Percentiles rank a stretch among this genome's conserved stretches.
phyloP scores from a whole-genome alignment of 768 basidiomycete genomes.

The Holtermanniella nyarrowii region DNA sequence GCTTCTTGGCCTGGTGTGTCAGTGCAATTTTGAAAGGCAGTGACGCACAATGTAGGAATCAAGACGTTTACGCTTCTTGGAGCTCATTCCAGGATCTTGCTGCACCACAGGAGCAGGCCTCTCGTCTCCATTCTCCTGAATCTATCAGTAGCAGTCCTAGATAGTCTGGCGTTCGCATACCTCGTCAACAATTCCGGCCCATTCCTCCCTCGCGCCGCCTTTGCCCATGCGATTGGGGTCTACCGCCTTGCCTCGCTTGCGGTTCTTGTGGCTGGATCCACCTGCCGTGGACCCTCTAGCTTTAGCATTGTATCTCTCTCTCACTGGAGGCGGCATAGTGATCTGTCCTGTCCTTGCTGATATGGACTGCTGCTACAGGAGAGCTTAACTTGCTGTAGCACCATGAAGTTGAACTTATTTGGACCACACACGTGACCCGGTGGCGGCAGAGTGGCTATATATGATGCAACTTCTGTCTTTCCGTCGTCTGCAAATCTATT shows the following conservation, averaged over 20 bases:
- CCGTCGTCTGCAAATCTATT: too few relatives aligned
- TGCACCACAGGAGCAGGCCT: conserved; percentile 1
- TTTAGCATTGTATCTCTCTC: conserved; percentile 50
- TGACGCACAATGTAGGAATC: conserved; percentile 79
- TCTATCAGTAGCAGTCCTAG: too few relatives aligned
- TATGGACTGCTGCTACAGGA: neutral
- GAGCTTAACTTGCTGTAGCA: too few relatives aligned
- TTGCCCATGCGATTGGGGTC: too few relatives aligned
- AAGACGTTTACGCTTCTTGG: conserved; percentile 75
- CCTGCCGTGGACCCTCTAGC: conserved; percentile 55
- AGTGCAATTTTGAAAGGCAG: neutral
- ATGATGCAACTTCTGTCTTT: too few relatives aligned
- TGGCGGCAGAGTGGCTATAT: neutral
- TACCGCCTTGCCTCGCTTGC: conserved; percentile 42
- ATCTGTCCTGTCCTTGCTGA: neutral
- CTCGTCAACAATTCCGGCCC: conserved; percentile 18
- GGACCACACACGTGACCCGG: neutral
- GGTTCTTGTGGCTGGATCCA: conserved; percentile 57
- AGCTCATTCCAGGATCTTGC: conserved; percentile 46
- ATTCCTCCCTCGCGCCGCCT: conserved; percentile 21
- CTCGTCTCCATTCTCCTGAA: conserved; percentile 5
- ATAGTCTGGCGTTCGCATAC: too few relatives aligned
- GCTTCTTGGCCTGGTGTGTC: conserved; percentile 31
- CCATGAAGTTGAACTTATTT: neutral
- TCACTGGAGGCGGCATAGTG: conserved; percentile 23